Percentiles rank a stretch among this genome's conserved stretches.
Evolutionary conservation across 192 early-diverging fungal genomes (phyloP).

Genomic region (Coemansia sp.): DNA sequence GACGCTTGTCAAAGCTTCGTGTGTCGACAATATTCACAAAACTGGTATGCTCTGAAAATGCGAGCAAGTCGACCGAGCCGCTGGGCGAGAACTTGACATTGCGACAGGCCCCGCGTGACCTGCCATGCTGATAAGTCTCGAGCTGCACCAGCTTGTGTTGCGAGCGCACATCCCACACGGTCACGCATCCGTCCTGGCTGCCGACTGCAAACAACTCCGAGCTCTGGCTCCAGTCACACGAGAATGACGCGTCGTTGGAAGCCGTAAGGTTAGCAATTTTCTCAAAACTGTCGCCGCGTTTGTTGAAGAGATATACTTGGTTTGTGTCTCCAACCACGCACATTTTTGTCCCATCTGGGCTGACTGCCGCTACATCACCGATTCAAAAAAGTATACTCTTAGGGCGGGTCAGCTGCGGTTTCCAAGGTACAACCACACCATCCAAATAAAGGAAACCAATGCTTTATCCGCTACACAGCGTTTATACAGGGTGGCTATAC

Average conservation of each 20-base stretch:
- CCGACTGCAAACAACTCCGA: slow-evolving; percentile 95
- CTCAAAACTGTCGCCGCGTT: slow-evolving; percentile 66
- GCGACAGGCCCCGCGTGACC: slow-evolving; percentile 62
- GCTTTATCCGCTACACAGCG: neutral
- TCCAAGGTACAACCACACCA: no score
- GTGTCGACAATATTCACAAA: slow-evolving; percentile 92
- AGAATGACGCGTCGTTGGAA: slow-evolving; percentile 84
- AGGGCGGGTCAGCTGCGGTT: neutral
- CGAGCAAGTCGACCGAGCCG: slow-evolving; percentile 83
- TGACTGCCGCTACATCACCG: slow-evolving; percentile 62
- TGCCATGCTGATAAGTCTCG: slow-evolving; percentile 74
- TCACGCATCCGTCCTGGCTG: slow-evolving; percentile 89
- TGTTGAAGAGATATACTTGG: slow-evolving; percentile 82
- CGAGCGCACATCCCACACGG: slow-evolving; percentile 87
- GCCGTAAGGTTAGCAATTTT: slow-evolving; percentile 72
- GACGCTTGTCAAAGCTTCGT: slow-evolving; percentile 77
- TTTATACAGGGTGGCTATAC: slow-evolving; percentile 15
- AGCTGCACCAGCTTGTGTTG: slow-evolving; percentile 66
- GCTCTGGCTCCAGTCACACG: slow-evolving; percentile 91
- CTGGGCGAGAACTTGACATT: slow-evolving; percentile 92
- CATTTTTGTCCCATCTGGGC: slow-evolving; percentile 89
- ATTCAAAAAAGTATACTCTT: neutral
- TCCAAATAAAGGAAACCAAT: neutral
- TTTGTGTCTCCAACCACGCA: slow-evolving; percentile 89
- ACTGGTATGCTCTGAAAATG: slow-evolving; percentile 66